Percentiles rank a stretch among this genome's conserved stretches.
Evolutionary conservation across 2,329 filamentous ascomycete species (phyloP).

Genomic region (Trichoderma arundinaceum): DNA sequence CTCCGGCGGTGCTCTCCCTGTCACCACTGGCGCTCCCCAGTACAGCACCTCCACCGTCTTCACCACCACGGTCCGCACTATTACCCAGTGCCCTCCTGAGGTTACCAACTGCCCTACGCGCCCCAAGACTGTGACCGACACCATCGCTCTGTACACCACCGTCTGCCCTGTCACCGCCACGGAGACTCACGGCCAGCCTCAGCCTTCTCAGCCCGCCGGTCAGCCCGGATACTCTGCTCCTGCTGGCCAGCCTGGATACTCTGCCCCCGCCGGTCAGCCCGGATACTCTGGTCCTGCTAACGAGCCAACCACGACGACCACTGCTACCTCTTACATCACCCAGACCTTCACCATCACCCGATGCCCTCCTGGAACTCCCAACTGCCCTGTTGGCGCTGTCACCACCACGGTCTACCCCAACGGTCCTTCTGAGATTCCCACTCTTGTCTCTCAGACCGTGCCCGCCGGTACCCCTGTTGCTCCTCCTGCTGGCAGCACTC

Average conservation of each 20-base stretch:
- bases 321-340: slow-evolving; percentile 41
- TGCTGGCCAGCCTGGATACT: slow-evolving; percentile 11
- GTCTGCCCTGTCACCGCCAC: slow-evolving; percentile 48
- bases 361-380: slow-evolving; percentile 40
- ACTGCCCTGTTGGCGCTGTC: slow-evolving; percentile 43
- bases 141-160: slow-evolving; percentile 48
- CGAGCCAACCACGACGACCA: slow-evolving; percentile 30
- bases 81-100: slow-evolving; percentile 64
- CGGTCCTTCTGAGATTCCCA: slow-evolving; percentile 38
- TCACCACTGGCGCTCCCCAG: slow-evolving; percentile 36
- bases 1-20: slow-evolving; percentile 24
- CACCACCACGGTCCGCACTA: slow-evolving; percentile 63
- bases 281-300: slow-evolving; percentile 14
- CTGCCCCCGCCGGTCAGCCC: slow-evolving; percentile 14
- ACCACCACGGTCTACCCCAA: slow-evolving; percentile 40
- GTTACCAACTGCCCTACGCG: slow-evolving; percentile 66
- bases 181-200: not conserved
- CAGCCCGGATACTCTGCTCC: slow-evolving; percentile 12
- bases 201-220: no score
- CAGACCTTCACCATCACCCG: slow-evolving; percentile 44
- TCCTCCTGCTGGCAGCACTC: slow-evolving; percentile 14
- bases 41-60: slow-evolving; percentile 61
- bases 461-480: slow-evolving; percentile 13
- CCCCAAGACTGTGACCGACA: slow-evolving; percentile 47
- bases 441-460: slow-evolving; percentile 34